A percentile compares a stretch with the other conserved stretches of the same genome.
These are phyloP conservation scores for Chloropicon primus DNA, from an alignment of 139 green algal species.

Conservation along the genomic window DNA sequence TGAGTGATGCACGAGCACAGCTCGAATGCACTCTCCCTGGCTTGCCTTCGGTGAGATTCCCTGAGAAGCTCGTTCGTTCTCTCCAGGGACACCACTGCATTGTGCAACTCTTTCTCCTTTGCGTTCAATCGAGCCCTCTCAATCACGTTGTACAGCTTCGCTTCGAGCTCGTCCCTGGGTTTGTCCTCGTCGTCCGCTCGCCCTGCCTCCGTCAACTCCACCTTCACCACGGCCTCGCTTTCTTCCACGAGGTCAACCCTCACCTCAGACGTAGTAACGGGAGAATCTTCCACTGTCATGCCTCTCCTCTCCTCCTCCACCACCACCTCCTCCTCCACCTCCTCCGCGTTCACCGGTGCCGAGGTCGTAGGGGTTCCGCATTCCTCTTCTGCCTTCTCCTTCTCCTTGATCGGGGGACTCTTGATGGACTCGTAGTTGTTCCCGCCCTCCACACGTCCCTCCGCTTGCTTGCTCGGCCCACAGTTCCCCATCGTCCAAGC, in stretches of 20 bases:
- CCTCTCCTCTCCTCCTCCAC: too few species aligned
- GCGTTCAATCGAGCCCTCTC: background rate
- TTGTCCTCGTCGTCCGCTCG: background rate
- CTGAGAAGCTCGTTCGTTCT: background rate
- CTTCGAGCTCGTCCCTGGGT: background rate
- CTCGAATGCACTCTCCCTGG: background rate
- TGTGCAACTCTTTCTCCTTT: background rate
- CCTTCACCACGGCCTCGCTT: too few species aligned
- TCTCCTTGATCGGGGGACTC: background rate
- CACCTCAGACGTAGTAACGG: too few species aligned
- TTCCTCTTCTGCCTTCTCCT: background rate
- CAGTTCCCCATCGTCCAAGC: too few species aligned
- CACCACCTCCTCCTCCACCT: too few species aligned
- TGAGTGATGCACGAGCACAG: background rate
- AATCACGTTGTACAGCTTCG: background rate
- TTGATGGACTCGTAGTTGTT: too few species aligned
- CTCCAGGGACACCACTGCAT: background rate
- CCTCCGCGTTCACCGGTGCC: too few species aligned
- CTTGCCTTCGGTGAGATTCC: background rate
- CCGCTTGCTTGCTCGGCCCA: too few species aligned
- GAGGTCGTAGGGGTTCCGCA: too few species aligned
- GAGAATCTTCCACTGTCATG: too few species aligned
- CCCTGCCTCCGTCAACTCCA: background rate
- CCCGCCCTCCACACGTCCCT: too few species aligned
- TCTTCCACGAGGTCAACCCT: too few species aligned